These are phyloP conservation scores for Clitopilus hobsonii DNA, from an alignment of 768 basidiomycete species.

Conservation along the genomic window DNA sequence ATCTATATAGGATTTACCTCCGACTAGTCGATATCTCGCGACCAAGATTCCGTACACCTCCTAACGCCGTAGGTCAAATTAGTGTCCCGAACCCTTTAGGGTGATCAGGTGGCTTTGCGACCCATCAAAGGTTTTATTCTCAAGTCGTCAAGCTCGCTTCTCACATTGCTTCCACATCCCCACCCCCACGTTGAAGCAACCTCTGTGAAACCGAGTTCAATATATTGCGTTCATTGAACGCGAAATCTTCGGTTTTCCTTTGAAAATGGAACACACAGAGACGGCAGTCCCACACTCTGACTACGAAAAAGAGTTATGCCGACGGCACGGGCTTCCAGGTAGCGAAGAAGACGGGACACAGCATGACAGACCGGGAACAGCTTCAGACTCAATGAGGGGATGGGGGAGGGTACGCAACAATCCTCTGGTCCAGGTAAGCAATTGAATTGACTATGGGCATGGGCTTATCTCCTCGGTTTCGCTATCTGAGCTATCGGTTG, in stretches of 20 bases:
- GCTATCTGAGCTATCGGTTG: neutral
- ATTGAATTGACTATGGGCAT: neutral
- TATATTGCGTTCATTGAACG: neutral
- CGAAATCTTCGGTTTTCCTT: neutral
- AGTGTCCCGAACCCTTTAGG: constrained; percentile 1
- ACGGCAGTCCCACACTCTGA: constrained; percentile 26
- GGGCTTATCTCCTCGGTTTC: neutral
- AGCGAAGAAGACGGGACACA: neutral
- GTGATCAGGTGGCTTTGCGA: neutral
- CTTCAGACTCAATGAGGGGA: constrained; percentile 27
- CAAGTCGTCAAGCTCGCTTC: neutral
- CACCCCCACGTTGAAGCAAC: neutral
- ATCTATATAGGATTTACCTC: neutral
- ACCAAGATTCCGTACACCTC: neutral
- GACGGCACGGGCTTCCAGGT: neutral
- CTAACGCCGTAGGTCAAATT: constrained; percentile 1
- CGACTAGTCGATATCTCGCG: neutral
- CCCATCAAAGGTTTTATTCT: constrained; percentile 1
- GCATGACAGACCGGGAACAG: constrained; percentile 15
- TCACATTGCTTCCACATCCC: constrained; percentile 1
- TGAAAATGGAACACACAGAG: neutral
- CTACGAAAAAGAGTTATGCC: neutral
- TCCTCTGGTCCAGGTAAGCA: constrained; percentile 42
- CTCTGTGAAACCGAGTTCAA: neutral
- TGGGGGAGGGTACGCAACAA: constrained; percentile 46